Conservation (phyloP, 2,329 filamentous ascomycete species). For the Xylariales sp. region DNA sequence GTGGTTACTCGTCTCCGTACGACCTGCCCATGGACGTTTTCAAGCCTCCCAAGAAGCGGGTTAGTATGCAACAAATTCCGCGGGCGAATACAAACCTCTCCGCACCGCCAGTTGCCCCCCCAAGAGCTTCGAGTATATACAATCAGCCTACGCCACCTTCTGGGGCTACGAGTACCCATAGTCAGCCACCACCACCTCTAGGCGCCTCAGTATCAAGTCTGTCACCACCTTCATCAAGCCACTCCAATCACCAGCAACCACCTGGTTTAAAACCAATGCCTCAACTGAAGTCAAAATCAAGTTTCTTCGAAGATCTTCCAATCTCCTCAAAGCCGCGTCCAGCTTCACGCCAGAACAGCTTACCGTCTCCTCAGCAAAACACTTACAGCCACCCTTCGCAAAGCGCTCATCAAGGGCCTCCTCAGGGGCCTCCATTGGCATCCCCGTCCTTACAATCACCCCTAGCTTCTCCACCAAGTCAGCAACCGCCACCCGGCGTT, state of each 20-base stretch:
- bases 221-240: conserved; percentile 34
- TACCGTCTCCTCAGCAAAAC: conserved; percentile 37
- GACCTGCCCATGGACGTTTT: conserved; percentile 89
- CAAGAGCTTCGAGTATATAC: conserved; percentile 59
- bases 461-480: conserved; percentile 12
- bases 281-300: conserved; percentile 38
- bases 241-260: conserved; percentile 26
- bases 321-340: conserved; percentile 57
- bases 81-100: conserved; percentile 37
- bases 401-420: conserved; percentile 26
- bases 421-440: conserved; percentile 18
- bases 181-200: conserved; percentile 18
- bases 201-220: conserved; percentile 20
- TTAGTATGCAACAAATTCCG: conserved; percentile 52
- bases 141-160: conserved; percentile 18
- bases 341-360: conserved; percentile 47
- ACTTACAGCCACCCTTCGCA: conserved; percentile 31
- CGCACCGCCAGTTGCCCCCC: conserved; percentile 46
- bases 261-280: conserved; percentile 28
- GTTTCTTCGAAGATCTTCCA: conserved; percentile 77
- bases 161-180: conserved; percentile 51
- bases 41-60: conserved; percentile 61
- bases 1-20: conserved; percentile 90
- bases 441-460: conserved; percentile 14
- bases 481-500: conserved; percentile 18